These are phyloP conservation scores for Lentinula novae-zelandiae DNA, from an alignment of 1,284 basidiomycete genomes.

Conservation along the genomic window DNA sequence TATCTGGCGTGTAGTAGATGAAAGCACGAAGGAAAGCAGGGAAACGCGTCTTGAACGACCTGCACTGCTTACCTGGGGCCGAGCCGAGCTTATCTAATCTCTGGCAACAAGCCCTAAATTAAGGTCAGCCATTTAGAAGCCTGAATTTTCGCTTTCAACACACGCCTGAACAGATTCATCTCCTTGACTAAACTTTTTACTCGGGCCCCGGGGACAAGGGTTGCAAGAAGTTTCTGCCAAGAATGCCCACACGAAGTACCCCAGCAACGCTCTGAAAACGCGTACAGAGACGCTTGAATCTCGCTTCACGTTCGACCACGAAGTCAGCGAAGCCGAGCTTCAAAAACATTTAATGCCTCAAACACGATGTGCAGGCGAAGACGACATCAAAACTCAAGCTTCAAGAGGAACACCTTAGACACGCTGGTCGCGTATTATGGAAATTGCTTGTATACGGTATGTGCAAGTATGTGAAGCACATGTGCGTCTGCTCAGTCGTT, in stretches of 20 bases:
- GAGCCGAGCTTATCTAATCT: background rate
- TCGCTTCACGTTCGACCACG: no score
- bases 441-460: background rate
- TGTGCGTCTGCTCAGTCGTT: no score
- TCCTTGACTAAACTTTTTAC: background rate
- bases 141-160: background rate
- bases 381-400: background rate
- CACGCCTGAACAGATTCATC: background rate
- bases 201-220: background rate
- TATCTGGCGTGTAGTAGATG: background rate
- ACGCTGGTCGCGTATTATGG: background rate
- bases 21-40: background rate
- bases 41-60: background rate
- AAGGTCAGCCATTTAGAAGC: background rate
- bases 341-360: background rate
- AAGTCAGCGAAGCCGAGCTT: background rate
- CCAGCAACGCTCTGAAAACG: background rate
- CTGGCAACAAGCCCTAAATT: background rate
- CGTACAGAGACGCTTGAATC: background rate
- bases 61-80: conserved; percentile 1
- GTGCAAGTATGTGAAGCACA: no score
- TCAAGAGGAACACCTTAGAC: background rate
- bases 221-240: background rate
- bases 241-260: background rate
- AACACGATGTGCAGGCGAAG: background rate